Base-by-base conservation (phyloP, 2,329 filamentous ascomycete genomes). In the Fusarium phyllophilum region DNA sequence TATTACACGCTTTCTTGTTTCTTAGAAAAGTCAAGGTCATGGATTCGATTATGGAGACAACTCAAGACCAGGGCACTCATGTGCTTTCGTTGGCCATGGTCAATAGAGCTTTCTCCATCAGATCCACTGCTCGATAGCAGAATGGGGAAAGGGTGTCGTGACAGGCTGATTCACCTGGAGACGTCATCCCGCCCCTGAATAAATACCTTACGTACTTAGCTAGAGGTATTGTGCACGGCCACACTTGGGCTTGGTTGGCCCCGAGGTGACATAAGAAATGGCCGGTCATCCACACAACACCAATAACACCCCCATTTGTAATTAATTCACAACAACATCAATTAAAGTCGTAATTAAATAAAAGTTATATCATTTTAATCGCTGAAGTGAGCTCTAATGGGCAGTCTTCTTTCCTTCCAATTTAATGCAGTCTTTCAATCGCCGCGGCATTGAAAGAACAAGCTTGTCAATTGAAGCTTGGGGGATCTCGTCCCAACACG, bases 21-120 rank as follows among this genome's bases (percentile, higher is more conserved):
- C 66, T 65, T 17, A 70, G 39, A 44, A 57, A 41, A 44, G 52
- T 55, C 39, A 54, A 60, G 54, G 66, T 66, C 72, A 74, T 74
- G 36, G 59, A 65, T 65, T 48, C 66, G 45, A 48, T 22, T 48
- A 48, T 39, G 24, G 38, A 58, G 39, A 52, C 48, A 24, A 51
- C 22, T 34, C 26, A 18, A 41, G 49, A 54, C 29, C 49, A 31
- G 31, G 45, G 48, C 46, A 14, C 39, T 56, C 66, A 41, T 66
- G 66, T 17, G 45, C 52, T 54, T 61, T 44, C 63, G 52, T 70
- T 54, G 56, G 66, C 58, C 70, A 67, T 73, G 38, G 34, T 59
- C 33, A n/a, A 66, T 66, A 54, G 66, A 45, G 31, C 67, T 20
- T 54, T 70, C 58, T 29, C 66, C 51, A 69, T 70, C 57, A 65